Evolutionary conservation across 257 asterid species (phyloP), one percentile per base, ranked within the genome.

Genomic region (Penstemon eatonii): DNA sequence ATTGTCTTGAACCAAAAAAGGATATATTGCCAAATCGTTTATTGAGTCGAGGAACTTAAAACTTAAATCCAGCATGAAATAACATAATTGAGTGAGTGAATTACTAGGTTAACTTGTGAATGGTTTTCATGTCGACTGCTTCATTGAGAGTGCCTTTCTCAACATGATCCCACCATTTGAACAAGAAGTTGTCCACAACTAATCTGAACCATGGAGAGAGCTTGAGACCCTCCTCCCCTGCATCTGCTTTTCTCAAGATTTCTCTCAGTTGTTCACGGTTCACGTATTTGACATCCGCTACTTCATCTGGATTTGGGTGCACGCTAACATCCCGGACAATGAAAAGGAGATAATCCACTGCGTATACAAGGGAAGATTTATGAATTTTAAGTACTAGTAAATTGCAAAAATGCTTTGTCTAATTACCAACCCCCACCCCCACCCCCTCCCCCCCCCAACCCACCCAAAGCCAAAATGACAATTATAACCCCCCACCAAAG

Each of bases 261-360:
- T 92, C 96, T 67, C 65, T 84, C 88, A 92, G 52, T 50, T 86
- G 68, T 7, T 86, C 86, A 11, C 78, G 84, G 72, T 84, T 87
- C 73, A 91, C 86, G 45, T 91, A 89, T 65, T 77, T 89, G 43
- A 84, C 63, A 42, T 81, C 91, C 9, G 92, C 90, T 13, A 92
- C 97, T 78, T 92, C 98, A 66, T 92, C 98, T 0, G 97, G 96
- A 71, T 92, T 89, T 0, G 97, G 98, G 73, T 85, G 70, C 80
- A 86, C 83, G 18, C 65, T 73, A 2, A 89, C 98, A 81, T 92
- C 97, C 60, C 93, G 92, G 25, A 90, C 80, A 9, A 80, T 86
- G 84, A 92, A 92, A 25, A 92, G 95, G 62, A 92, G 98, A 83
- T 92, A 92, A 78, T 92, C 98, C 73, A 92, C 98, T 92, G 90